These are phyloP conservation scores for Candolleomyces eurysporus DNA, from an alignment of 768 basidiomycete genomes.

Conservation along the genomic window DNA sequence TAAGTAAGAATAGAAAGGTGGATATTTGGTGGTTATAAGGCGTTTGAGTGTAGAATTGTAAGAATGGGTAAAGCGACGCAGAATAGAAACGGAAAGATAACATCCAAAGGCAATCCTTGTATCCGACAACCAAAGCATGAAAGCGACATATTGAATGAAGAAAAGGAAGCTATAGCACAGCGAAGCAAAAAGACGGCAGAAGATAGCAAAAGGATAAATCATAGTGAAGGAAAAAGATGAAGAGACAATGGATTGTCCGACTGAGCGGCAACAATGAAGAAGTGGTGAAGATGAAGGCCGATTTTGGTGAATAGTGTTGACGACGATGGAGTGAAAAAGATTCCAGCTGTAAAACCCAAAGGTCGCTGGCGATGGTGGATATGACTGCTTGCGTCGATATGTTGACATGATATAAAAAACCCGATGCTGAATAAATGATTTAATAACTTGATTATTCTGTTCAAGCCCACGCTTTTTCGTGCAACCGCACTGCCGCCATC, in stretches of 20 bases:
- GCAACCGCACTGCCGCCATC: constrained; percentile 38
- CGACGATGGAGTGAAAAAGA: not conserved
- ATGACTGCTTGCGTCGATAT: constrained; percentile 6
- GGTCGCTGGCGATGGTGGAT: not conserved
- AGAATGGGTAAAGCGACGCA: not conserved
- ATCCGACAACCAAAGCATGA: not conserved
- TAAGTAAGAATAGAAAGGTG: not conserved
- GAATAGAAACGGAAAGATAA: not conserved
- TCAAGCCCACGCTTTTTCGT: constrained; percentile 64
- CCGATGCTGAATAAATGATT: constrained; percentile 5
- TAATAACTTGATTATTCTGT: constrained; percentile 6
- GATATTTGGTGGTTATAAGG: not conserved
- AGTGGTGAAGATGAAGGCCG: not conserved
- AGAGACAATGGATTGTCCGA: constrained; percentile 1
- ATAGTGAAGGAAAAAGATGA: not conserved
- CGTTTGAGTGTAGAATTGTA: not conserved
- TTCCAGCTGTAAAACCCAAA: not conserved
- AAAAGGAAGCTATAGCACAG: constrained; percentile 1
- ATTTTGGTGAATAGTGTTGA: constrained; percentile 13
- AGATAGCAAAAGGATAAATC: not conserved
- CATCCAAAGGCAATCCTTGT: constrained; percentile 3
- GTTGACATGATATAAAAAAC: constrained; percentile 5
- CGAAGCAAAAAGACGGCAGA: not conserved
- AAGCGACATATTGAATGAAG: not conserved
- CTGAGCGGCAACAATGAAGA: not conserved